Conservation (phyloP, 768 basidiomycete species). For the Rhizopogon rudus region DNA sequence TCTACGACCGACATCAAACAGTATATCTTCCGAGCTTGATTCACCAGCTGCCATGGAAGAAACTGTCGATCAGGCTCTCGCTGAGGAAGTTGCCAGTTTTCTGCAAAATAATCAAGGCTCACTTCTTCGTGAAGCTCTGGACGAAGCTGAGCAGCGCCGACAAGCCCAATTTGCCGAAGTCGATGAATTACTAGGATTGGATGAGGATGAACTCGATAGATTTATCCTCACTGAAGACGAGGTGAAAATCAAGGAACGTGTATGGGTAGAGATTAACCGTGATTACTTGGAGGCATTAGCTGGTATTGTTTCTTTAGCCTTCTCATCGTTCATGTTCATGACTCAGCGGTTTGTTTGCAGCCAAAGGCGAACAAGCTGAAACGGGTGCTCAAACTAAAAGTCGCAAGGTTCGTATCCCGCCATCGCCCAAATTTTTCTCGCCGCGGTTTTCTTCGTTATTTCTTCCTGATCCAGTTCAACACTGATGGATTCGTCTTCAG, state of each 20-base stretch:
- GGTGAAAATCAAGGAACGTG: slow-evolving; percentile 79
- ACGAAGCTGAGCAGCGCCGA: slow-evolving; percentile 62
- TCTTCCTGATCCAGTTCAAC: background rate
- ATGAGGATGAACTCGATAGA: slow-evolving; percentile 85
- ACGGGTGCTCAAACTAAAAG: slow-evolving; percentile 44
- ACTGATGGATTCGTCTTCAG: slow-evolving; percentile 30
- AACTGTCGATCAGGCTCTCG: slow-evolving; percentile 55
- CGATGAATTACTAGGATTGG: slow-evolving; percentile 71
- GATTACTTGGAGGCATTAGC: slow-evolving; percentile 89
- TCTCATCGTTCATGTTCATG: slow-evolving; percentile 20
- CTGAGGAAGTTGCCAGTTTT: slow-evolving; percentile 66
- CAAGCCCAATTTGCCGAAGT: slow-evolving; percentile 41
- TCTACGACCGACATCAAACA: slow-evolving; percentile 30
- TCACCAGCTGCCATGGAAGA: slow-evolving; percentile 44
- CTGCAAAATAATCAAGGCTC: slow-evolving; percentile 58
- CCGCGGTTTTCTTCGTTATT: slow-evolving; percentile 11
- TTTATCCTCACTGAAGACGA: slow-evolving; percentile 79
- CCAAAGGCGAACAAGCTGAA: slow-evolving; percentile 59
- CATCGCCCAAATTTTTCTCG: slow-evolving; percentile 23
- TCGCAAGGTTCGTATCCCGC: slow-evolving; percentile 70
- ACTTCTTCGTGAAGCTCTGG: slow-evolving; percentile 55
- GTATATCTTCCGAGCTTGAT: slow-evolving; percentile 6
- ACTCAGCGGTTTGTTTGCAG: slow-evolving; percentile 47
- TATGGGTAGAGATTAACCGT: slow-evolving; percentile 92
- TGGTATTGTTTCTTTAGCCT: slow-evolving; percentile 31